Base-by-base conservation (phyloP, 2,329 filamentous ascomycete genomes). In the Ambrosiella xylebori region DNA sequence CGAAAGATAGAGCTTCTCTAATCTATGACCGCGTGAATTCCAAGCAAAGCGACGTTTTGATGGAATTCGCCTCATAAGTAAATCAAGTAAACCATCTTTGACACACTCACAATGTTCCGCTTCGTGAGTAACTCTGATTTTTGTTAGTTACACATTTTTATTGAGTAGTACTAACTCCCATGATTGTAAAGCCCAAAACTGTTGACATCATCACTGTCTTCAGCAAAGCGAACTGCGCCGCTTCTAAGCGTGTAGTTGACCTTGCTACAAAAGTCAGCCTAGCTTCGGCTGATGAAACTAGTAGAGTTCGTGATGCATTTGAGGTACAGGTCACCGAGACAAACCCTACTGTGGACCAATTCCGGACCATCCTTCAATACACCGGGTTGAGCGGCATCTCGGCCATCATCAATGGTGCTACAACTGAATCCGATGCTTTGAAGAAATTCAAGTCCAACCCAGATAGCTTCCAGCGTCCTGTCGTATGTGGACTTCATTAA, bases 151-250 rank as follows among this genome's bases (percentile, higher is more conserved):
- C 2, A 40, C 11, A 7, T 27, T 27, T 27, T 3, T 27, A 27
- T 27, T 27, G 27, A 27, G 4, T 27, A 27, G 27, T 27, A 27
- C 27, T 27, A 27, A 27, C 27, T 27, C 27, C 2, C 27, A 3
- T 27, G 27, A 27, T 27, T 27, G n/a, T 40, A 36, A 66, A 89
- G 85, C 80, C 77, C 72, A 90, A 88, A 76, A 79, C 85, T 64
- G 79, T 87, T 70, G 90, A 97, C 75, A 87, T 95, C 64, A 81
- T 97, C 68, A 97, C 91, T 61, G 84, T 98, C 75, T 98, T 97
- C 77, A 90, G 96, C 79, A 86, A 87, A 71, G 80, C 91, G 59
- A 78, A 76, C 65, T 79, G 80, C 57, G 79, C 85, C 19, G 77
- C 84, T 63, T 96, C 90, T 2, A 75, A 80, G 55, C 81, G 85